Evolutionary conservation across 768 basidiomycete species (phyloP).

Genomic region (Suillus discolor): DNA sequence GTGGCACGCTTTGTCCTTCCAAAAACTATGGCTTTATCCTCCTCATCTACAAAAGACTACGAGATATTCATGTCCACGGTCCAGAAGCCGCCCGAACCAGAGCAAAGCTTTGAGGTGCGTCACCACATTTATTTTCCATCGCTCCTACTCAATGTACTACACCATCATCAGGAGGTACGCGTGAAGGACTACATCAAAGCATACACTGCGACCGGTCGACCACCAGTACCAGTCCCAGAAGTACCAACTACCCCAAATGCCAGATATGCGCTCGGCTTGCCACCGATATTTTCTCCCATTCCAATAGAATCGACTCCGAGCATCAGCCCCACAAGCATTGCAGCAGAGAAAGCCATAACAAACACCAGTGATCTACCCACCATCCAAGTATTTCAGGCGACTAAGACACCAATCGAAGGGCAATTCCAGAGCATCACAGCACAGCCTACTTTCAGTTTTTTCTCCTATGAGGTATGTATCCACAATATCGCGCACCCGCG

Average conservation of each 20-base stretch:
- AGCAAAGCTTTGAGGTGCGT: conserved; percentile 33
- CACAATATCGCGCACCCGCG: conserved; percentile 2
- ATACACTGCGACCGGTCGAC: conserved; percentile 46
- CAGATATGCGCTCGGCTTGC: conserved; percentile 48
- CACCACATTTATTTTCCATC: not conserved
- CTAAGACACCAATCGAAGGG: conserved; percentile 23
- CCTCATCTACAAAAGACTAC: not conserved
- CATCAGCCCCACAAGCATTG: conserved; percentile 4
- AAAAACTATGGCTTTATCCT: not conserved
- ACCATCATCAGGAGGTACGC: conserved; percentile 50
- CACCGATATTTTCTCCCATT: conserved; percentile 53
- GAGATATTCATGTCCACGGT: conserved; percentile 3
- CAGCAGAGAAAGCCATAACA: not conserved
- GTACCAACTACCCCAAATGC: conserved; percentile 46
- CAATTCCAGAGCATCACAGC: conserved; percentile 42
- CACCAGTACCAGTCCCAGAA: conserved; percentile 51
- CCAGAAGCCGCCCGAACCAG: conserved; percentile 12
- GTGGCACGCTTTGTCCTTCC: not conserved
- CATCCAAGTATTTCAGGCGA: conserved; percentile 30
- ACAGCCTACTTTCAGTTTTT: conserved; percentile 37
- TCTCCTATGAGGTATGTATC: conserved; percentile 46
- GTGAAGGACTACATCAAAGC: conserved; percentile 54
- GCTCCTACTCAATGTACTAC: not conserved
- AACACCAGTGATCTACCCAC: conserved; percentile 21
- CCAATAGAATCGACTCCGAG: conserved; percentile 12